A percentile compares a stretch with the other conserved stretches of the same genome.
Conservation (phyloP, 257 asterid species). For the Phtheirospermum japonicum region DNA sequence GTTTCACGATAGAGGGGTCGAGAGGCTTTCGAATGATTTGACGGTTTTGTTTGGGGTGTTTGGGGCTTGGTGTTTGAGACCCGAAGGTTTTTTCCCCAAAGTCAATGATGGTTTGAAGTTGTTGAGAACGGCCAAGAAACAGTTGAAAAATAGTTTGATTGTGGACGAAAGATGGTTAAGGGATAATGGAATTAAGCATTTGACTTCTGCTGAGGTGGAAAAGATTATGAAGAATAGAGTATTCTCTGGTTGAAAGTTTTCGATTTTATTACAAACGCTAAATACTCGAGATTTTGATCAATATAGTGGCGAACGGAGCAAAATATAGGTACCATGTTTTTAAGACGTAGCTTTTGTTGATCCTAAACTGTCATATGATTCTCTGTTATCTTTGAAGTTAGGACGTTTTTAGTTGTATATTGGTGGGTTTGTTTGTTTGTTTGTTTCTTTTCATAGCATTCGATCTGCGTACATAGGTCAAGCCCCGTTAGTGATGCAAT, state of each 20-base stretch:
- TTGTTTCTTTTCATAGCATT: too few relatives aligned
- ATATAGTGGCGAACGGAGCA: too few relatives aligned
- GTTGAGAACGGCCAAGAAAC: conserved; percentile 51
- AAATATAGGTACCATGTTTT: not conserved
- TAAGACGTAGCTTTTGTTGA: not conserved
- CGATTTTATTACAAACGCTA: conserved; percentile 8
- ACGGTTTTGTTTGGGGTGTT: conserved; percentile 62
- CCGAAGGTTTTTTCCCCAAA: conserved; percentile 94
- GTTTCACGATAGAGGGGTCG: conserved; percentile 65
- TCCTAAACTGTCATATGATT: not conserved
- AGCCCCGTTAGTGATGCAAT: too few relatives aligned
- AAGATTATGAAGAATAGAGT: conserved; percentile 69
- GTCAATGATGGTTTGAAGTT: conserved; percentile 69
- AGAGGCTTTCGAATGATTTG: conserved; percentile 69
- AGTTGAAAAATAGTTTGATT: conserved; percentile 44
- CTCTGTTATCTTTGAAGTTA: not conserved
- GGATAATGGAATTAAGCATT: conserved; percentile 72
- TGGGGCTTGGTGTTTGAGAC: conserved; percentile 76
- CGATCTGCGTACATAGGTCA: too few relatives aligned
- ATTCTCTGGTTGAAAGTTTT: conserved; percentile 35
- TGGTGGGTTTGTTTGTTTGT: too few relatives aligned
- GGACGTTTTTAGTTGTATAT: not conserved
- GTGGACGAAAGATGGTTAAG: conserved; percentile 70
- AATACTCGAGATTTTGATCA: not conserved
- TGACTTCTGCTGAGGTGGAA: conserved; percentile 56